Evolutionary conservation across 495 filamentous ascomycete genomes (phyloP).

Genomic region (Neurospora sp.): DNA sequence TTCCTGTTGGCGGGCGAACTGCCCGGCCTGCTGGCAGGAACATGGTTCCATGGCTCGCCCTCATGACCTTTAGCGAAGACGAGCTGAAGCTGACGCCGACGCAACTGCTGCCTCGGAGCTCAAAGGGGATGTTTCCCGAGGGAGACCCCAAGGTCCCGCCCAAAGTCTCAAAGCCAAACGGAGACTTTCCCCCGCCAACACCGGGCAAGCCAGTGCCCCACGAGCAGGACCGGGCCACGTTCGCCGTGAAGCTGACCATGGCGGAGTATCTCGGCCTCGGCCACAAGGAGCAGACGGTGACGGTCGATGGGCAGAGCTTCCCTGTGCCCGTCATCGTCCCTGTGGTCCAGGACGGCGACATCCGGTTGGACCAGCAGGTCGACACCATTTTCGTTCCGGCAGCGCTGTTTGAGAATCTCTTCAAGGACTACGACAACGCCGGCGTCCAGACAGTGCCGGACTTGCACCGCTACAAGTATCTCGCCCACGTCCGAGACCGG

Average conservation of each 20-base stretch:
- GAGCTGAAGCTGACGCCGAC: constrained; percentile 10
- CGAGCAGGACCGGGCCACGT: constrained; percentile 5
- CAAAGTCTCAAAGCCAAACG: no score
- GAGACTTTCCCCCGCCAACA: no score
- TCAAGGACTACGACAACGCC: constrained; percentile 2
- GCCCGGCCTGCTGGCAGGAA: constrained; percentile 7
- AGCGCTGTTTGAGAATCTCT: constrained; percentile 18
- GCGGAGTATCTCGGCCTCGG: not conserved
- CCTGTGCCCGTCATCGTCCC: constrained; percentile 1
- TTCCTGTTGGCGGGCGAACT: no score
- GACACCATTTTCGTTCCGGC: constrained; percentile 18
- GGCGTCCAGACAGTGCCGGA: not conserved
- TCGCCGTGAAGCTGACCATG: constrained; percentile 5
- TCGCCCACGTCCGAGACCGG: constrained; percentile 36
- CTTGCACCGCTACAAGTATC: constrained; percentile 15
- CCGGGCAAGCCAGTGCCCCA: not conserved
- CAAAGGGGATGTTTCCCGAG: not conserved
- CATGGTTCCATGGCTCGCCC: constrained; percentile 27
- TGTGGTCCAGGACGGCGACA: constrained; percentile 5
- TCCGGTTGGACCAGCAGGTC: not conserved
- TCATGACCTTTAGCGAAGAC: constrained; percentile 26
- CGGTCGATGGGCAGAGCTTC: no score
- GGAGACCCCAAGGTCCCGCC: no score
- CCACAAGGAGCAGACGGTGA: no score
- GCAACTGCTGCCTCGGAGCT: not conserved